A percentile compares a stretch with the other conserved stretches of the same genome.
These are phyloP conservation scores for Ustilago xerochloae DNA, from an alignment of 1,284 basidiomycete species.

Conservation along the genomic window DNA sequence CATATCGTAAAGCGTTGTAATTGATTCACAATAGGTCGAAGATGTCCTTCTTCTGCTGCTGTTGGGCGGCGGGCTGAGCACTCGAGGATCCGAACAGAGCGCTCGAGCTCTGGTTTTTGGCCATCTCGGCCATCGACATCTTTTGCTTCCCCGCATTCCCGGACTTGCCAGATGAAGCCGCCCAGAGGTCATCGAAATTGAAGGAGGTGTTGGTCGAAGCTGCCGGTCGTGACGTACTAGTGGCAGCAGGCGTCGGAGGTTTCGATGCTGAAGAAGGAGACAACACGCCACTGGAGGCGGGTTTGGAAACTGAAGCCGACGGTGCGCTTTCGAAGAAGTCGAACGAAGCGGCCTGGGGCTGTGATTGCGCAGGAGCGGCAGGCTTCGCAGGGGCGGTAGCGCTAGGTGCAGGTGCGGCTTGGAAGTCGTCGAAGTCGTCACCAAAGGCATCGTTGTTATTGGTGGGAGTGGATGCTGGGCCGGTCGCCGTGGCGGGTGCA, in stretches of 20 bases:
- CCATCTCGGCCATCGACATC: slow-evolving; percentile 68
- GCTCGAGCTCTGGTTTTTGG: slow-evolving; percentile 61
- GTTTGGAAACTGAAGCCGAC: slow-evolving; percentile 9
- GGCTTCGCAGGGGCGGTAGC: slow-evolving; percentile 71
- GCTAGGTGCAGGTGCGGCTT: slow-evolving; percentile 37
- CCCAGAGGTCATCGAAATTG: slow-evolving; percentile 89
- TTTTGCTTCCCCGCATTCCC: slow-evolving; percentile 48
- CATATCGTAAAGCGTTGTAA: neutral
- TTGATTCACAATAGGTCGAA: slow-evolving; percentile 55
- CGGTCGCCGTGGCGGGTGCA: too few relatives aligned
- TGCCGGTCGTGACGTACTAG: slow-evolving; percentile 16
- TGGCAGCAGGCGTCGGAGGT: slow-evolving; percentile 32
- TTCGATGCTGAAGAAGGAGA: slow-evolving; percentile 29
- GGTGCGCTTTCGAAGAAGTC: slow-evolving; percentile 70
- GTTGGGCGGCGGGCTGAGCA: slow-evolving; percentile 21
- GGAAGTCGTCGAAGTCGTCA: slow-evolving; percentile 63
- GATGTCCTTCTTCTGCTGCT: slow-evolving; percentile 54
- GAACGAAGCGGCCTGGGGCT: slow-evolving; percentile 69
- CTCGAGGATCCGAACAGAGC: slow-evolving; percentile 39
- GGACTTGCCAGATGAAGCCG: slow-evolving; percentile 77
- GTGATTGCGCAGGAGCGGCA: slow-evolving; percentile 72
- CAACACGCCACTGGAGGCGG: slow-evolving; percentile 16
- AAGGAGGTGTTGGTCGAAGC: slow-evolving; percentile 43
- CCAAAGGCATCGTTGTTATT: slow-evolving; percentile 46
- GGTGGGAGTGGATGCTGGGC: slow-evolving; percentile 12